Evolutionary conservation across 73 alveolate species (phyloP).

Genomic region (Paramecium bursaria): DNA sequence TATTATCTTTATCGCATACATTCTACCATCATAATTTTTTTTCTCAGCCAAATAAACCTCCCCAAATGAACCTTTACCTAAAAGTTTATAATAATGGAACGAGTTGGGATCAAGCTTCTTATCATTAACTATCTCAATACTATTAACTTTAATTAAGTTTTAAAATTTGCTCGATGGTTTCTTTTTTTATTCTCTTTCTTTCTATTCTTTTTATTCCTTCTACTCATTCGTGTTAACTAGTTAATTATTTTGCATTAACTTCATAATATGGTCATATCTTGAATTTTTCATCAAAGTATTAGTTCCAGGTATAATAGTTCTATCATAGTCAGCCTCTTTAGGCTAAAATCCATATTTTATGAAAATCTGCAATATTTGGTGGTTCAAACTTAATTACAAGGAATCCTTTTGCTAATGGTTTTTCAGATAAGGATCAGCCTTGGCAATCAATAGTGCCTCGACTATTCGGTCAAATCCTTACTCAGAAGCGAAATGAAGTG

Average conservation of each 20-base stretch:
- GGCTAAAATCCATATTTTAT: slow-evolving; percentile 68
- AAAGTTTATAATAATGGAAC: slow-evolving; percentile 71
- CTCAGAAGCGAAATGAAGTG: slow-evolving; percentile 88
- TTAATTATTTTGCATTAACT: slow-evolving; percentile 59
- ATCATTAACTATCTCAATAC: not conserved
- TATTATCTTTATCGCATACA: slow-evolving; percentile 93
- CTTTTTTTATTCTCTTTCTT: slow-evolving; percentile 9
- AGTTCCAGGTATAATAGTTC: slow-evolving; percentile 68
- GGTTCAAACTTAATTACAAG: slow-evolving; percentile 72
- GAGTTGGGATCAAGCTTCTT: slow-evolving; percentile 73
- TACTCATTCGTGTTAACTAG: slow-evolving; percentile 52
- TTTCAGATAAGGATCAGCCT: slow-evolving; percentile 77
- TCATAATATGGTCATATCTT: slow-evolving; percentile 72
- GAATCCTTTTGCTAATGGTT: slow-evolving; percentile 78
- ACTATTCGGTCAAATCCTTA: slow-evolving; percentile 81
- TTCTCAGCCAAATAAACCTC: slow-evolving; percentile 84
- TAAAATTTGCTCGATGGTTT: slow-evolving; percentile 52
- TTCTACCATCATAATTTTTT: slow-evolving; percentile 74
- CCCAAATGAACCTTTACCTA: slow-evolving; percentile 75
- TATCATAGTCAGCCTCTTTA: slow-evolving; percentile 75
- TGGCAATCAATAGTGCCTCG: slow-evolving; percentile 73
- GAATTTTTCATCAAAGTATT: slow-evolving; percentile 67
- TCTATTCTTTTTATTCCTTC: slow-evolving; percentile 20
- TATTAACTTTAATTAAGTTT: slow-evolving; percentile 24
- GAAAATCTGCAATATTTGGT: slow-evolving; percentile 69